Evolutionary conservation across 192 early-diverging fungal species (phyloP).

Genomic region (Coemansia interrupta): DNA sequence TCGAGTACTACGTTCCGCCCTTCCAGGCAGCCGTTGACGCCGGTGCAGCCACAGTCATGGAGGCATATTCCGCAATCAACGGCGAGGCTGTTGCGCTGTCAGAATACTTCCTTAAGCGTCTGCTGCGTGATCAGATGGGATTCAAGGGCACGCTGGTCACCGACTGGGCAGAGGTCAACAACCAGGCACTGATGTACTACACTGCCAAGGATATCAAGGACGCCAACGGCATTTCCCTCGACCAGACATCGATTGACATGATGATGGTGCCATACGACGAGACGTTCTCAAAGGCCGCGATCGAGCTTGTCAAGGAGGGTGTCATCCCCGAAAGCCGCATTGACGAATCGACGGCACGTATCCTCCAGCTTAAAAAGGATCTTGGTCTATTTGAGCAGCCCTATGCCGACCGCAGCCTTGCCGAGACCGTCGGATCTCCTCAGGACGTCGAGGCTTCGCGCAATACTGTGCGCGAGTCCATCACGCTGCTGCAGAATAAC

Average conservation of each 20-base stretch:
- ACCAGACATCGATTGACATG: slow-evolving; percentile 53
- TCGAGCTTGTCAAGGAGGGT: slow-evolving; percentile 34
- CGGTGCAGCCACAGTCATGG: slow-evolving; percentile 62
- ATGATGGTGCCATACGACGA: slow-evolving; percentile 56
- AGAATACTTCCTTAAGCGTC: slow-evolving; percentile 50
- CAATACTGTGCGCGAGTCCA: slow-evolving; percentile 54
- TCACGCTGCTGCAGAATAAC: slow-evolving; percentile 60
- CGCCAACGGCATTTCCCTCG: slow-evolving; percentile 33
- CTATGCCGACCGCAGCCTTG: slow-evolving; percentile 25
- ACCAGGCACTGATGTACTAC: slow-evolving; percentile 47
- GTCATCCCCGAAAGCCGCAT: slow-evolving; percentile 28
- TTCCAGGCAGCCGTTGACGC: slow-evolving; percentile 61
- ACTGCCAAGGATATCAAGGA: slow-evolving; percentile 34
- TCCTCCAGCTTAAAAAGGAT: slow-evolving; percentile 60
- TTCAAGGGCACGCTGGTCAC: slow-evolving; percentile 58
- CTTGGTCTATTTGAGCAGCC: slow-evolving; percentile 53
- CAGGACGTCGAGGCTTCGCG: slow-evolving; percentile 55
- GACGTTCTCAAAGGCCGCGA: slow-evolving; percentile 39
- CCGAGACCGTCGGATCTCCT: slow-evolving; percentile 45
- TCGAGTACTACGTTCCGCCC: slow-evolving; percentile 62
- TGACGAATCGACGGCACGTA: slow-evolving; percentile 43
- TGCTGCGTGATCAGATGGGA: slow-evolving; percentile 55
- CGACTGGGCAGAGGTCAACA: slow-evolving; percentile 56
- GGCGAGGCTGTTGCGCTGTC: slow-evolving; percentile 59
- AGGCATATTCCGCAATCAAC: slow-evolving; percentile 61